Base-by-base conservation (phyloP, 352 stramenopile genomes). In the Globisporangium alternatum region DNA sequence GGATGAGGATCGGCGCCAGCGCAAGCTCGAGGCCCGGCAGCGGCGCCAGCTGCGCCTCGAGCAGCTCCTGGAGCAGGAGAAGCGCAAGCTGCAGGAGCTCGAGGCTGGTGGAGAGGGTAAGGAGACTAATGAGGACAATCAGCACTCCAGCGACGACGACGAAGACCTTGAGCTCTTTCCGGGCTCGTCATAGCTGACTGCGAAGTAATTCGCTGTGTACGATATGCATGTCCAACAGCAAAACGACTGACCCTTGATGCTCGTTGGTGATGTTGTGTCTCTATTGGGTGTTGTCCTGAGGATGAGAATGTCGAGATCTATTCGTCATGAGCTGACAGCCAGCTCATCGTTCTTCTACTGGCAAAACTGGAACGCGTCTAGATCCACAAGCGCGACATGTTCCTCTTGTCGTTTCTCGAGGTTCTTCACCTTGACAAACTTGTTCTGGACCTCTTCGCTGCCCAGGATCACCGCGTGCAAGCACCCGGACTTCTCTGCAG, bases 351-450 rank as follows among this genome's bases (percentile, higher is more conserved):
- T 65, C 10, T 13, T 68, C 15, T 33, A 35, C 30, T 70, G 41
- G 21, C 19, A 31, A 53, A 86, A 83, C 19, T 74, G 52, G 35
- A 79, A 81, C 3, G 21, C 61, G 10, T 37, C 43, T 28, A 88
- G 60, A 5, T 74, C 52, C 0, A 62, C 54, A 30, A 84, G 56
- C 19, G 79, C n/a, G 5, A 93, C 68, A 31, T 76, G 65, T 51
- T 70, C 43, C 44, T 95, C 84, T 31, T 83, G 60, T 33, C 88
- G 73, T 56, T 82, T 81, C 1, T 64, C 52, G 21, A 96, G 63
- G 56, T 95, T 86, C 70, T 96, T 96, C 22, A 96, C 74, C 56
- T 89, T 89, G 25, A 93, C 84, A 35, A 63, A 61, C 35, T 77
- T 65, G 49, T 79, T 78, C 31, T 80, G 63, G 31, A 95, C 71